Conservation (phyloP, 106 monocot species). For the Vanilla planifolia region DNA sequence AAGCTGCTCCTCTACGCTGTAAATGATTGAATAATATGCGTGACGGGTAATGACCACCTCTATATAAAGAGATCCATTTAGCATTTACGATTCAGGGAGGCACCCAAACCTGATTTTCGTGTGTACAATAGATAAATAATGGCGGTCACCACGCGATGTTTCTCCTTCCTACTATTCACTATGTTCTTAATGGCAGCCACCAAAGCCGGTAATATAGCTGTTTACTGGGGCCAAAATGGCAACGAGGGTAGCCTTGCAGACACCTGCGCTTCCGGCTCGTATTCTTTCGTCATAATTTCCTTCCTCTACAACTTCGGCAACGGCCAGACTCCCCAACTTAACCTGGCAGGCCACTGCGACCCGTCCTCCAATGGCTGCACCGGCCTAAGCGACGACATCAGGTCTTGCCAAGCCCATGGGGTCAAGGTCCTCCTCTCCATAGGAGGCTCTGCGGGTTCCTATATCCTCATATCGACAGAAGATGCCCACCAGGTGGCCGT, state of each 20-base stretch:
- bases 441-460: constrained; percentile 30
- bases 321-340: constrained; percentile 42
- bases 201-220: constrained; percentile 46
- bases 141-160: too few species aligned
- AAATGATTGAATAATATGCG: too few species aligned
- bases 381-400: constrained; percentile 27
- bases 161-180: too few species aligned
- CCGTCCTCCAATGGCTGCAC: constrained; percentile 24
- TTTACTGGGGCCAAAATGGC: constrained; percentile 87
- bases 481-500: constrained; percentile 41
- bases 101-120: too few species aligned
- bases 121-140: too few species aligned
- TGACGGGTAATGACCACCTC: too few species aligned
- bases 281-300: constrained; percentile 37
- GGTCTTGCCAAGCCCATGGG: constrained; percentile 10
- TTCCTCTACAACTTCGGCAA: constrained; percentile 62
- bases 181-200: too few species aligned
- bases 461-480: constrained; percentile 24
- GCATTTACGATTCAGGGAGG: too few species aligned
- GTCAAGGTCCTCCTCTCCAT: constrained; percentile 43
- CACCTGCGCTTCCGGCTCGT: constrained; percentile 38
- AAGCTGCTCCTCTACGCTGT: too few species aligned
- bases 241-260: constrained; percentile 43
- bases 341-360: constrained; percentile 61
- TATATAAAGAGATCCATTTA: too few species aligned